Conservation (phyloP, 2,329 filamentous ascomycete species). For the Exophiala calicioides region DNA sequence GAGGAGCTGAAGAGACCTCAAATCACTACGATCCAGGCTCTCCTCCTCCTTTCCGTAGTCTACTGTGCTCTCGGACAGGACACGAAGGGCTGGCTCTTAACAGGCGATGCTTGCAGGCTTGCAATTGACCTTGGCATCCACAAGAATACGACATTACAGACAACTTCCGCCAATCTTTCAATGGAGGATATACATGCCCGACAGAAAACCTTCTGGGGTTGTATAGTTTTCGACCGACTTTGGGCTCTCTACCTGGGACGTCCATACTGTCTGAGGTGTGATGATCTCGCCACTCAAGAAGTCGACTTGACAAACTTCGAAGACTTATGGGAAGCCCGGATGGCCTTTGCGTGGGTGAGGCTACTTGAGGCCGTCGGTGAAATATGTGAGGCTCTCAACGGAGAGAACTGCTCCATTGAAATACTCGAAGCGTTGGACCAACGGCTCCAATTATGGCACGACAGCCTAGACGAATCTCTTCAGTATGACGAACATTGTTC, state of each 20-base stretch:
- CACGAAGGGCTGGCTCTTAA: constrained; percentile 26
- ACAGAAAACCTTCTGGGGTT: constrained; percentile 25
- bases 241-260: constrained; percentile 28
- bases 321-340: constrained; percentile 10
- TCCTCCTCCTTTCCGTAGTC: constrained; percentile 25
- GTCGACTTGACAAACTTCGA: background rate
- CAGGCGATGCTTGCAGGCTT: constrained; percentile 23
- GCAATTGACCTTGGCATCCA: constrained; percentile 27
- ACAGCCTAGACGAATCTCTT: constrained; percentile 13
- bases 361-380: constrained; percentile 18
- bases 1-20: constrained; percentile 23
- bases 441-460: constrained; percentile 19
- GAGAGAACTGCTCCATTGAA: constrained; percentile 6
- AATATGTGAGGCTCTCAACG: constrained; percentile 24
- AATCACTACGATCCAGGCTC: constrained; percentile 24
- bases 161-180: constrained; percentile 8
- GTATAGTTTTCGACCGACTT: constrained; percentile 22
- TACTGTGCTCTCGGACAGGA: constrained; percentile 24
- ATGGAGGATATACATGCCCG: constrained; percentile 21
- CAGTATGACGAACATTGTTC: constrained; percentile 4
- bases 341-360: constrained; percentile 22
- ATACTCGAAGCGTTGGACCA: constrained; percentile 16
- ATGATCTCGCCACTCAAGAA: constrained; percentile 11
- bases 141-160: constrained; percentile 10
- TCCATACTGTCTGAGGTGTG: constrained; percentile 17